These are phyloP conservation scores for Parascedosporium putredinis DNA, from an alignment of 2,329 filamentous ascomycete species.

Conservation along the genomic window DNA sequence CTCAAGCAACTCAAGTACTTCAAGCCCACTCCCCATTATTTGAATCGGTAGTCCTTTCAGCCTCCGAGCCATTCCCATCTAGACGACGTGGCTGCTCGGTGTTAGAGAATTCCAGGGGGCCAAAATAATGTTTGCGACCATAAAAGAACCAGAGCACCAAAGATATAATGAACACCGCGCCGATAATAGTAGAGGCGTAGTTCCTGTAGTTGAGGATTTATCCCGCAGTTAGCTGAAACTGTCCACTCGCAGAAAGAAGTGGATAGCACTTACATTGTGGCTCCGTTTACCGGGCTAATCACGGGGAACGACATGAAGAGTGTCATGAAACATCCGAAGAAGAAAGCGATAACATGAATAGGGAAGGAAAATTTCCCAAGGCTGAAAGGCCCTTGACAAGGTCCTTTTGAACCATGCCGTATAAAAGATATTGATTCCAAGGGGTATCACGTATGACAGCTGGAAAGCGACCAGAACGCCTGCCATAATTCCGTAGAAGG, in stretches of 20 bases:
- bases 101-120: not conserved
- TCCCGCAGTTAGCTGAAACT: no score
- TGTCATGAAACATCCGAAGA: slow-evolving; percentile 9
- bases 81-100: not conserved
- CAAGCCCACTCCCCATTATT: not conserved
- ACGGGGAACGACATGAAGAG: slow-evolving; percentile 11
- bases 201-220: no score
- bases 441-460: slow-evolving; percentile 8
- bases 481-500: slow-evolving; percentile 11
- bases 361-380: not conserved
- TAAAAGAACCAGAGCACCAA: slow-evolving; percentile 5
- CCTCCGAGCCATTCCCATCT: not conserved
- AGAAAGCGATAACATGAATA: slow-evolving; percentile 2
- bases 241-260: no score
- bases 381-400: slow-evolving; percentile 8
- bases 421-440: slow-evolving; percentile 9
- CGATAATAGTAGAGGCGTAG: slow-evolving; percentile 7
- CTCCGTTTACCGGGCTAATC: slow-evolving; percentile 5
- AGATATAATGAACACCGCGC: slow-evolving; percentile 7
- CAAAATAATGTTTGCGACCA: not conserved
- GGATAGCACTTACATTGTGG: slow-evolving; percentile 6
- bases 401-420: slow-evolving; percentile 4
- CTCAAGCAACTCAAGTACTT: not conserved
- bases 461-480: slow-evolving; percentile 10
- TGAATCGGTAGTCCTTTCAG: not conserved